These are phyloP conservation scores for Cajanus cajan DNA, from an alignment of 306 rosid species.

Conservation along the genomic window DNA sequence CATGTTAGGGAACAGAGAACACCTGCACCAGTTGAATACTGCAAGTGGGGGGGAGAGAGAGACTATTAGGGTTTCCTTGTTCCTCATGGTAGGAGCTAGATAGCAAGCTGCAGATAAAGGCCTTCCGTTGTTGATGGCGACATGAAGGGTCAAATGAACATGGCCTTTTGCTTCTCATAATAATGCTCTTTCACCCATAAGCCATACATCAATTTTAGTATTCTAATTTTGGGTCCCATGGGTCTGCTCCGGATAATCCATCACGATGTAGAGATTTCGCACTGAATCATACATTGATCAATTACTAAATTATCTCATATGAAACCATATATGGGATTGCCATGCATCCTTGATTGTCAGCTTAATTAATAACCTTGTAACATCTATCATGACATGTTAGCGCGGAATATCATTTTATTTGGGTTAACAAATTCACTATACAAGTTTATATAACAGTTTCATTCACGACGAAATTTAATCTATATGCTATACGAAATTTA, in stretches of 20 bases:
- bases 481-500: neutral
- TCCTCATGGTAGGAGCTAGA: slow-evolving; percentile 18
- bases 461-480: neutral
- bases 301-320: slow-evolving; percentile 33
- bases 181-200: slow-evolving; percentile 44
- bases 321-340: neutral
- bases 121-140: slow-evolving; percentile 45
- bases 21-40: slow-evolving; percentile 52
- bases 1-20: slow-evolving; percentile 74
- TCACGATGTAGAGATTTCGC: slow-evolving; percentile 21
- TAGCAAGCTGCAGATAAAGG: slow-evolving; percentile 44
- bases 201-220: slow-evolving; percentile 40
- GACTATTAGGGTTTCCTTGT: slow-evolving; percentile 26
- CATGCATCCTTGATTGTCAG: neutral
- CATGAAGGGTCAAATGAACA: slow-evolving; percentile 62
- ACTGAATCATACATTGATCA: slow-evolving; percentile 49
- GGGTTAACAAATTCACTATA: neutral
- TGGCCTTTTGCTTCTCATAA: slow-evolving; percentile 41
- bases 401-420: neutral
- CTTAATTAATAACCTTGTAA: neutral
- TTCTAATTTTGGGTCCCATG: slow-evolving; percentile 39
- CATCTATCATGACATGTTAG: neutral
- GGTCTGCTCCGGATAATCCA: slow-evolving; percentile 36
- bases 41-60: slow-evolving; percentile 3
- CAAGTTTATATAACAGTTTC: neutral